phyloP scores from a whole-genome alignment of 176 grass and related monocot species.

The Oryza glumipatula region DNA sequence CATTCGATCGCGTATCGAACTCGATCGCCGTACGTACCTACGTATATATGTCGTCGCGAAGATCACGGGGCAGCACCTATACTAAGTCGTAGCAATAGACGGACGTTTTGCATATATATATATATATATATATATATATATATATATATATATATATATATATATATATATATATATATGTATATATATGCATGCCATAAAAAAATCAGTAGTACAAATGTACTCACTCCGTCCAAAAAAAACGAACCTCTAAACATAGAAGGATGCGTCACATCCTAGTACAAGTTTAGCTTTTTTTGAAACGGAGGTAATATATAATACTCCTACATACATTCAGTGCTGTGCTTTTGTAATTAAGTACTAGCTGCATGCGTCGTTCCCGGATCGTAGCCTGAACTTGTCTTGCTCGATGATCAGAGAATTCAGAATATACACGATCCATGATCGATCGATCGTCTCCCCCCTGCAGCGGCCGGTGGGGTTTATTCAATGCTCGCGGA shows the following conservation, averaged over 20 bases:
- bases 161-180: no score
- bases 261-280: no score
- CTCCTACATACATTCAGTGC: neutral
- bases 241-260: no score
- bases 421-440: neutral
- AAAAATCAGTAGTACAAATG: neutral
- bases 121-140: no score
- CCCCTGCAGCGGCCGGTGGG: neutral
- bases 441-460: no score
- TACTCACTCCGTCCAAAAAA: no score
- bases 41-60: neutral
- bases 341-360: no score
- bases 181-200: neutral
- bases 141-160: no score
- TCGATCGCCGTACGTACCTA: no score
- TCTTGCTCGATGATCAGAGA: neutral
- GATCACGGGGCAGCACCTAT: neutral
- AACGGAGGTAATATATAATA: no score
- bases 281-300: no score
- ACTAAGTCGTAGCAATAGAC: neutral
- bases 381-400: conserved; percentile 35
- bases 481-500: neutral
- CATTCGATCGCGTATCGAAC: neutral
- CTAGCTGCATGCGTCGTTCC: neutral
- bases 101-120: neutral